Conservation (phyloP, 1,284 basidiomycete species). For the Irpex sp. region DNA sequence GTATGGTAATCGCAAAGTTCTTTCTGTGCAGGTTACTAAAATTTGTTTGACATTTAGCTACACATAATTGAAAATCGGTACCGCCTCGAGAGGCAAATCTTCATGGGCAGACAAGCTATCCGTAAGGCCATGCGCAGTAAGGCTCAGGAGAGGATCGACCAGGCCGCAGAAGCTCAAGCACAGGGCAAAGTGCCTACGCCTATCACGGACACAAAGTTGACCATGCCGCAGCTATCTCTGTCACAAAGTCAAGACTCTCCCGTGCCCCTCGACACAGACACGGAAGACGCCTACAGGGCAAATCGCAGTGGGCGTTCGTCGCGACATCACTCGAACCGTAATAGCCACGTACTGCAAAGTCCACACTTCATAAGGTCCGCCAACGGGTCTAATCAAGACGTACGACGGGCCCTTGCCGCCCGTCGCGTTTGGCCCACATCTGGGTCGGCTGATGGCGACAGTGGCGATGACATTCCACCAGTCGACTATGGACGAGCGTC, state of each 20-base stretch:
- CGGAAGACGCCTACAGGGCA: slow-evolving; percentile 23
- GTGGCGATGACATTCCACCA: slow-evolving; percentile 11
- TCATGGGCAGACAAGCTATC: slow-evolving; percentile 72
- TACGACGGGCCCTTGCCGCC: slow-evolving; percentile 11
- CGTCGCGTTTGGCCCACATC: slow-evolving; percentile 14
- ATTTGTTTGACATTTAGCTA: slow-evolving; percentile 40
- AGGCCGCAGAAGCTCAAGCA: slow-evolving; percentile 16
- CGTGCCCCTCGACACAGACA: slow-evolving; percentile 11
- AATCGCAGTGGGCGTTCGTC: slow-evolving; percentile 17
- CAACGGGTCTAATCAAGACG: slow-evolving; percentile 6
- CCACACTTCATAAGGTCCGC: background rate
- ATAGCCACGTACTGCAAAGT: background rate
- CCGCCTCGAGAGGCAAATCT: slow-evolving; percentile 77
- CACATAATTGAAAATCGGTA: slow-evolving; percentile 89
- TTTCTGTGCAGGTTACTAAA: background rate
- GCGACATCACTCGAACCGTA: background rate
- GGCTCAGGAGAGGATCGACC: slow-evolving; percentile 15
- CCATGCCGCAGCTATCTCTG: slow-evolving; percentile 1
- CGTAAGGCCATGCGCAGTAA: slow-evolving; percentile 44
- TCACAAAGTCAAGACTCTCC: slow-evolving; percentile 6
- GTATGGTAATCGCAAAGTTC: slow-evolving; percentile 35
- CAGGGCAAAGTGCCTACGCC: slow-evolving; percentile 18
- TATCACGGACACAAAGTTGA: slow-evolving; percentile 10
- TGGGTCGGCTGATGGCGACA: slow-evolving; percentile 14
- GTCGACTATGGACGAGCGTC: slow-evolving; percentile 21